Evolutionary conservation across 2,329 filamentous ascomycete genomes (phyloP).

Genomic region (Talaromyces piceae): DNA sequence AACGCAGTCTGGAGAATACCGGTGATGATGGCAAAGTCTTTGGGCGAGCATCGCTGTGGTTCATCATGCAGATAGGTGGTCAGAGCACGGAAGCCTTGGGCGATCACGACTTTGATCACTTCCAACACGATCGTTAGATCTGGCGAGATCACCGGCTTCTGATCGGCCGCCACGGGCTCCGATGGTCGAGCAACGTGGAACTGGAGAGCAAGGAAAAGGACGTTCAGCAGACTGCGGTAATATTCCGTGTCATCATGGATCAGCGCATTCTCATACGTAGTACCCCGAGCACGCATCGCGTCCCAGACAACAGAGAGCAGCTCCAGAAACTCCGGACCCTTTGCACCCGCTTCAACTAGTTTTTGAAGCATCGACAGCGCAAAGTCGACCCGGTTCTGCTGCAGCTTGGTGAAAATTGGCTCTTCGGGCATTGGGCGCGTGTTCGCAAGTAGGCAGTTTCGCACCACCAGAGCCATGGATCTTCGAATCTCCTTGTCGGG

Average conservation of each 20-base stretch:
- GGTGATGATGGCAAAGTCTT: slow-evolving; percentile 79
- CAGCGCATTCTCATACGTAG: slow-evolving; percentile 54
- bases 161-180: slow-evolving; percentile 24
- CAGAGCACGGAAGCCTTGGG: slow-evolving; percentile 71
- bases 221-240: slow-evolving; percentile 74
- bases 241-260: slow-evolving; percentile 56
- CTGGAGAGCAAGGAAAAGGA: slow-evolving; percentile 74
- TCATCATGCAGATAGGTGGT: slow-evolving; percentile 76
- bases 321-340: slow-evolving; percentile 44
- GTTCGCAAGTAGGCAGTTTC: slow-evolving; percentile 73
- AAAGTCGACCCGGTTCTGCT: slow-evolving; percentile 69
- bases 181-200: slow-evolving; percentile 32
- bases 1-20: slow-evolving; percentile 81
- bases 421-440: slow-evolving; percentile 64
- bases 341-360: slow-evolving; percentile 53
- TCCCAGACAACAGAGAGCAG: slow-evolving; percentile 56
- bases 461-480: slow-evolving; percentile 65
- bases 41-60: slow-evolving; percentile 56
- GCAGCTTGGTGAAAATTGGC: slow-evolving; percentile 71
- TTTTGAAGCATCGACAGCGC: slow-evolving; percentile 75
- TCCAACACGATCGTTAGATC: slow-evolving; percentile 61
- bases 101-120: slow-evolving; percentile 70
- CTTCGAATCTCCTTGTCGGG: slow-evolving; percentile 53
- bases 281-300: slow-evolving; percentile 46
- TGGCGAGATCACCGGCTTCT: slow-evolving; percentile 29